Base-by-base conservation (phyloP, 352 stramenopile species). In the Phytopythium cucurbitacearum region DNA sequence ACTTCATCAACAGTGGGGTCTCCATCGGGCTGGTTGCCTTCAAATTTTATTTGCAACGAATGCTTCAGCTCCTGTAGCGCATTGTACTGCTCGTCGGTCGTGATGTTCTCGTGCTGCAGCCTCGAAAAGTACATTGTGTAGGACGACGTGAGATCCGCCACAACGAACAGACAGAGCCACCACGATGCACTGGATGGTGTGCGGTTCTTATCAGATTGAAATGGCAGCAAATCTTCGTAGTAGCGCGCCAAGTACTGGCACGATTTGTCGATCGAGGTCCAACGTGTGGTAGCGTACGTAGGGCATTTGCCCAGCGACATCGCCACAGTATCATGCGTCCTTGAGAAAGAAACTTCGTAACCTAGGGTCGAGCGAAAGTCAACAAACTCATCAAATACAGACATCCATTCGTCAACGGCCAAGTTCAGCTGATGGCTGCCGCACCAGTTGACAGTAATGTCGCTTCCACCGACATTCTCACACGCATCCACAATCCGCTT, bases 361-460 rank as follows among this genome's bases (percentile, higher is more conserved):
- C 7, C n/a, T 3, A 56, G 7, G 3, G 4, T 11, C 8, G n/a
- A 41, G 7, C 50, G 39, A 41, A 56, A 56, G 39, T 48, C 10
- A 2, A 54, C 12, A 1, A 56, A 15, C 3, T 48, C 21, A 28
- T 56, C 50, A 1, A 56, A 15, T 3, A 36, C 40, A 4, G 11
- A 10, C 4, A 56, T 13, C 9, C 40, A 42, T 6, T 6, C 16
- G 35, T 50, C 46, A 1, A 60, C 46, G 3, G 47, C 53, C 13
- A 60, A 33, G n/a, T 54, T 60, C 3, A 60, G 37, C 12, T 55
- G 46, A 34, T 60, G 53, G 34, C 40, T 60, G 5, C 53, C 53
- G 16, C 53, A 60, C 40, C 53, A 60, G 28, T 28, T 45, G 5
- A 50, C 40, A 5, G n/a, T 9, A n/a, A 60, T 16, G 0, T 12